These are phyloP conservation scores for Suillus clintonianus DNA, from an alignment of 768 basidiomycete genomes.

Conservation along the genomic window DNA sequence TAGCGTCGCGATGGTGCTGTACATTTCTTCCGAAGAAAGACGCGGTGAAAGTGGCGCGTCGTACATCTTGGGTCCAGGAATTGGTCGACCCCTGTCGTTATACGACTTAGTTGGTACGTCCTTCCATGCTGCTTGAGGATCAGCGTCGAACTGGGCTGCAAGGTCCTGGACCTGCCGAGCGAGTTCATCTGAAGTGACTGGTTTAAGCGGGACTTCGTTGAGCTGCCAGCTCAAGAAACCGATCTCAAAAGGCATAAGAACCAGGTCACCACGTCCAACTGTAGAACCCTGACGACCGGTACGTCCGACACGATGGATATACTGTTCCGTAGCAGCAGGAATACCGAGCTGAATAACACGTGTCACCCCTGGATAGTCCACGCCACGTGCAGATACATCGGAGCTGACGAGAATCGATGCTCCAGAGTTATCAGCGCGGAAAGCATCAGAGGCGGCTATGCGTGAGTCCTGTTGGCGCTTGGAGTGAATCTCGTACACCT, in stretches of 20 bases:
- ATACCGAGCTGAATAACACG: slow-evolving; percentile 91
- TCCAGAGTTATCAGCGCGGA: slow-evolving; percentile 41
- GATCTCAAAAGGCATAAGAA: slow-evolving; percentile 79
- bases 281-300: slow-evolving; percentile 70
- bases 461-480: slow-evolving; percentile 65
- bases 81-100: slow-evolving; percentile 4
- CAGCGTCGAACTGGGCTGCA: slow-evolving; percentile 48
- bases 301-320: slow-evolving; percentile 84
- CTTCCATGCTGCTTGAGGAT: slow-evolving; percentile 39
- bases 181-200: slow-evolving; percentile 51
- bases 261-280: slow-evolving; percentile 72
- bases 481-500: slow-evolving; percentile 82
- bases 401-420: slow-evolving; percentile 77
- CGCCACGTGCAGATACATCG: slow-evolving; percentile 85
- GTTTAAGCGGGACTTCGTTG: slow-evolving; percentile 67
- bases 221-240: slow-evolving; percentile 66
- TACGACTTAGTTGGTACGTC: not conserved
- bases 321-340: slow-evolving; percentile 67
- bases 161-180: slow-evolving; percentile 45
- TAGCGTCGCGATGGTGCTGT: slow-evolving; percentile 32
- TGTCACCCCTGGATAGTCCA: slow-evolving; percentile 88
- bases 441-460: slow-evolving; percentile 55
- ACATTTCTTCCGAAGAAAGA: slow-evolving; percentile 25
- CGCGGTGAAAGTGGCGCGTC: slow-evolving; percentile 14
- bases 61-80: slow-evolving; percentile 7